Conservation (phyloP, 331 rosid species). For the Cydonia oblonga region DNA sequence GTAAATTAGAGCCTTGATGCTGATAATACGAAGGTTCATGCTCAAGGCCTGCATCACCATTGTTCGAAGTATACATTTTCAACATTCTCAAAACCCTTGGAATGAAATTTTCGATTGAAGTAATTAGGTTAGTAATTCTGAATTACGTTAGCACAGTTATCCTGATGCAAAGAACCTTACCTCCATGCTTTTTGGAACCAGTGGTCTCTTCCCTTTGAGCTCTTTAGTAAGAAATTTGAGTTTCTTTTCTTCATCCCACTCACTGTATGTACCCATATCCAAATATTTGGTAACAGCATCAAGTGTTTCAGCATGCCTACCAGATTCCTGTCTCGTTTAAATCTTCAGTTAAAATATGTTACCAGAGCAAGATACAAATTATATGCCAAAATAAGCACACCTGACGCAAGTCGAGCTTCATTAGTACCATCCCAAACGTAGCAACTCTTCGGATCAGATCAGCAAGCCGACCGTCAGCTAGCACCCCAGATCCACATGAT, state of each 20-base stretch:
- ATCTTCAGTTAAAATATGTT: constrained; percentile 15
- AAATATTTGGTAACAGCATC: constrained; percentile 69
- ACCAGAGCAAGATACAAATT: constrained; percentile 1
- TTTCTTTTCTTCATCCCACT: constrained; percentile 94
- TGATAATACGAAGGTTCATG: not conserved
- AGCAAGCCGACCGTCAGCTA: constrained; percentile 93
- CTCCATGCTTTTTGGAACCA: constrained; percentile 68
- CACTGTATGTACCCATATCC: constrained; percentile 81
- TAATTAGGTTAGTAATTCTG: not conserved
- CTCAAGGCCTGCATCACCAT: not conserved
- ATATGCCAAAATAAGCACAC: constrained; percentile 22
- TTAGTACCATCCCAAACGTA: constrained; percentile 81
- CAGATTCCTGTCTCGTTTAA: constrained; percentile 59
- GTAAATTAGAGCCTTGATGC: not conserved
- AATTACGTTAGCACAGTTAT: too few relatives aligned
- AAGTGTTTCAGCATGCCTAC: constrained; percentile 77
- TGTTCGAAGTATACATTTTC: not conserved
- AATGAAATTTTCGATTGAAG: not conserved
- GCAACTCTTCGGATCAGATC: constrained; percentile 91
- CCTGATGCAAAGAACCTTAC: constrained; percentile 16
- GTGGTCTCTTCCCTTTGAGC: constrained; percentile 88
- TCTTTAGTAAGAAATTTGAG: constrained; percentile 69
- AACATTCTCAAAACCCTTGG: not conserved
- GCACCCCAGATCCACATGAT: constrained; percentile 87
- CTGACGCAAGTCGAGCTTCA: constrained; percentile 98